phyloP scores from a whole-genome alignment of 345 rosid genomes.

The Syzygium grande region DNA sequence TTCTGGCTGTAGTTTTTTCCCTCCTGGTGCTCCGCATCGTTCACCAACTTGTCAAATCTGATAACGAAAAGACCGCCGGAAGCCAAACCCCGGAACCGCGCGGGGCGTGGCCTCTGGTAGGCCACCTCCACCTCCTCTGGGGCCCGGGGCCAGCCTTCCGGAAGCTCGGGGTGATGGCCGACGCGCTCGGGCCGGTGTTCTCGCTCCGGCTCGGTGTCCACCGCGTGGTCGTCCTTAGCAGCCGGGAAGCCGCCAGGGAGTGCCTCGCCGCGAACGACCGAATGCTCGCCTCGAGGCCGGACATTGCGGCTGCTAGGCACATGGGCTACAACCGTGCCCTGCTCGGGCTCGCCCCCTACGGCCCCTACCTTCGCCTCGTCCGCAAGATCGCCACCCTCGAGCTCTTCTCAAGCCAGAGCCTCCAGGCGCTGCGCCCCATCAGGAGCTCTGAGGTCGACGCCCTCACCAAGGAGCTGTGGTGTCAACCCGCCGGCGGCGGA shows the following conservation, averaged over 20 bases:
- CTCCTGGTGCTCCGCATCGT: not conserved
- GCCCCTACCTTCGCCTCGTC: conserved; percentile 2
- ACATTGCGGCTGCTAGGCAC: not conserved
- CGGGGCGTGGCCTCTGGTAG: conserved; percentile 8
- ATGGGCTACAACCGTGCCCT: conserved; percentile 3
- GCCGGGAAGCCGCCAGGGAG: conserved; percentile 5
- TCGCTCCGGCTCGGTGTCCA: not conserved
- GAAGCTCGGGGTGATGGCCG: conserved; percentile 5
- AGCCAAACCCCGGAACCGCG: conserved; percentile 1
- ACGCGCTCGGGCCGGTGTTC: conserved; percentile 3
- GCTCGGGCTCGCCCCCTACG: conserved; percentile 2
- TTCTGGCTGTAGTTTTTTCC: not conserved
- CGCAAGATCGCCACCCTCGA: conserved; percentile 1
- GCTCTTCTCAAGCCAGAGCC: conserved; percentile 6
- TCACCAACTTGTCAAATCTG: not conserved
- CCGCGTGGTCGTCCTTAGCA: not conserved
- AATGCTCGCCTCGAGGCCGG: not conserved
- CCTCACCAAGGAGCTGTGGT: not conserved
- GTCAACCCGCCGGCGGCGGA: not conserved
- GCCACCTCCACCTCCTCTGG: conserved; percentile 10
- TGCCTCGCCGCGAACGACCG: conserved; percentile 2
- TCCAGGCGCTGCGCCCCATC: not conserved
- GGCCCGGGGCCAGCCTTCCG: not conserved
- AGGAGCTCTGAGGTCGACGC: conserved; percentile 1
- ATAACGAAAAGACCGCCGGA: not conserved